A percentile compares a stretch with the other conserved stretches of the same genome.
phyloP scores from a whole-genome alignment of 352 stramenopile genomes.

The Globisporangium paroecandrum region DNA sequence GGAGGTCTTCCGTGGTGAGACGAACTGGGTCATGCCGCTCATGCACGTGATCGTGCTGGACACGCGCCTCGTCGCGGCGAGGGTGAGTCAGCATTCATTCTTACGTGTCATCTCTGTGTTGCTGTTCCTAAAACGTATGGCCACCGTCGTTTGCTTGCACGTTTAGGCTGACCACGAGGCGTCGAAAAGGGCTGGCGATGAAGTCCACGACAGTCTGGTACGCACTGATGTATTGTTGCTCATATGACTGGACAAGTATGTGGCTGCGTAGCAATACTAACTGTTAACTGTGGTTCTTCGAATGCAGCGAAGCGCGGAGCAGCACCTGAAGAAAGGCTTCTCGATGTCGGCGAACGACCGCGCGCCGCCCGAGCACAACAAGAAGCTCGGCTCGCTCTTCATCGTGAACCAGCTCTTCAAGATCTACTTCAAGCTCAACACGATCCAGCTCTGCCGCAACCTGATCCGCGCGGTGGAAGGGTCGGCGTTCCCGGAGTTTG shows the following conservation, averaged over 20 bases:
- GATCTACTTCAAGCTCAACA: conserved; percentile 96
- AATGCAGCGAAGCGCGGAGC: conserved; percentile 62
- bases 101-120: neutral
- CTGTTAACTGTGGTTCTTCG: neutral
- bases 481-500: conserved; percentile 72
- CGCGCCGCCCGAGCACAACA: conserved; percentile 73
- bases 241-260: neutral
- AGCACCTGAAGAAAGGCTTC: conserved; percentile 86
- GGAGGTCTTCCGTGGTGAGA: conserved; percentile 80
- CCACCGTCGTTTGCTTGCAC: neutral
- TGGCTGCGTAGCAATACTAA: neutral
- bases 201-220: conserved; percentile 72
- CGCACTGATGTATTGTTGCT: neutral
- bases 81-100: conserved; percentile 26
- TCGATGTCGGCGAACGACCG: conserved; percentile 84
- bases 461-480: conserved; percentile 86
- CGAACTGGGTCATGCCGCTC: conserved; percentile 84
- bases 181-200: conserved; percentile 58
- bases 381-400: conserved; percentile 84
- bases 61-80: conserved; percentile 64
- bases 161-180: conserved; percentile 62
- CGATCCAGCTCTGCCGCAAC: conserved; percentile 94
- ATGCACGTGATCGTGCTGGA: conserved; percentile 80
- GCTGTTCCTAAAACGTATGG: neutral
- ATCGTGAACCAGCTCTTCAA: conserved; percentile 97